These are phyloP conservation scores for Trametes cubensis DNA, from an alignment of 768 basidiomycete genomes.

Conservation along the genomic window DNA sequence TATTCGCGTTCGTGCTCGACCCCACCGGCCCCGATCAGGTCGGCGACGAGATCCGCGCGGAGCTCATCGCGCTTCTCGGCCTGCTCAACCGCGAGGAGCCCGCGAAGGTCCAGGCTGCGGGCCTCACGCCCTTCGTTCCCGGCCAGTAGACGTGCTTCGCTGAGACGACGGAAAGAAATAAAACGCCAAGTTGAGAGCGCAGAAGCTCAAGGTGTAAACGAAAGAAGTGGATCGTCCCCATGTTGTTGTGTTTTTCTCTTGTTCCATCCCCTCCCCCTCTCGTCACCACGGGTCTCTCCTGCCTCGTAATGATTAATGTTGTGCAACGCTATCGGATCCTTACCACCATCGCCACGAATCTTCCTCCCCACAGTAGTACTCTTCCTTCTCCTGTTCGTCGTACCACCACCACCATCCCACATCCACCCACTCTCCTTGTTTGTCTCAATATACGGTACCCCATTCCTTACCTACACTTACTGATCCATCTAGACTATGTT, in stretches of 20 bases:
- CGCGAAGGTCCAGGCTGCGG: constrained; percentile 78
- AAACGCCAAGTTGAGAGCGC: not conserved
- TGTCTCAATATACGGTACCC: constrained; percentile 16
- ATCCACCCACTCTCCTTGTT: not conserved
- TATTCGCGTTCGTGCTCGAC: constrained; percentile 84
- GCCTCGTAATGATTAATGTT: constrained; percentile 17
- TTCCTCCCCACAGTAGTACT: not conserved
- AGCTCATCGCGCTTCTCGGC: constrained; percentile 73
- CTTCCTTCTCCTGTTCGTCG: not conserved
- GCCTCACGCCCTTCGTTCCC: constrained; percentile 56
- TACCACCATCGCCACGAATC: not conserved
- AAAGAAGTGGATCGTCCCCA: constrained; percentile 8
- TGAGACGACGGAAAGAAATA: not conserved
- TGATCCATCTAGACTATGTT: constrained; percentile 25
- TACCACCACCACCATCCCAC: not conserved
- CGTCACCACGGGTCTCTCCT: constrained; percentile 6
- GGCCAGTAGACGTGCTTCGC: constrained; percentile 13
- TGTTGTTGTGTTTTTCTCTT: constrained; percentile 3
- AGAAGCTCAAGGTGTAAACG: not conserved
- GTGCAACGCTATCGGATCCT: constrained; percentile 20
- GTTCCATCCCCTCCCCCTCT: not conserved
- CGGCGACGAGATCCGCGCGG: constrained; percentile 73
- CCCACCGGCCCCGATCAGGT: constrained; percentile 75
- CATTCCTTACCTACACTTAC: constrained; percentile 12
- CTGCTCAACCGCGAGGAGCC: constrained; percentile 77